Conservation (phyloP, 1,139 yeast genomes). For the Blastobotrys arbuscula region DNA sequence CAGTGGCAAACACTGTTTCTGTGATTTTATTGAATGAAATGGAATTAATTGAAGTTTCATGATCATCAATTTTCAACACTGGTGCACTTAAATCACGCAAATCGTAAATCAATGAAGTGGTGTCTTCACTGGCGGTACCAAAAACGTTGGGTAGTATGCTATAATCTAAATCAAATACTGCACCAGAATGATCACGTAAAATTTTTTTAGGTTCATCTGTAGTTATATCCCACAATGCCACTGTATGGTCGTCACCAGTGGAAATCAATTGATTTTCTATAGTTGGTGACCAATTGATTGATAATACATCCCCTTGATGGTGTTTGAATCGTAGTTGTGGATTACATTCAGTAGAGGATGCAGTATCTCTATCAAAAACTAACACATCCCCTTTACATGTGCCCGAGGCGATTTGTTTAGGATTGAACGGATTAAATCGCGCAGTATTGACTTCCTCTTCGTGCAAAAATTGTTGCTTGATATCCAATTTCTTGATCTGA, state of each 20-base stretch:
- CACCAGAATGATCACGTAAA: constrained; percentile 28
- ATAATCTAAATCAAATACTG: constrained; percentile 42
- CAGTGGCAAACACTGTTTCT: constrained; percentile 57
- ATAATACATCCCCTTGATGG: constrained; percentile 65
- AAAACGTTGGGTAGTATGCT: constrained; percentile 46
- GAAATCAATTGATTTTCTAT: constrained; percentile 42
- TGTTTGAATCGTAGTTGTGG: constrained; percentile 39
- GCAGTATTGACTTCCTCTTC: constrained; percentile 73
- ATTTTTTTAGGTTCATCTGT: constrained; percentile 20
- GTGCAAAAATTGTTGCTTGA: constrained; percentile 40
- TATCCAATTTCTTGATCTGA: constrained; percentile 28
- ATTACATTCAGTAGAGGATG: constrained; percentile 25
- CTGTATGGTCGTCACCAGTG: constrained; percentile 62
- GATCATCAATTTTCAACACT: constrained; percentile 31
- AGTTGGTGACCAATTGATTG: constrained; percentile 58
- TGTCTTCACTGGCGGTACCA: constrained; percentile 74
- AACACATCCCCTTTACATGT: constrained; percentile 67
- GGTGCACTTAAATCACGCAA: constrained; percentile 38
- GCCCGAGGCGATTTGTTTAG: constrained; percentile 64
- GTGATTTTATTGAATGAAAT: constrained; percentile 57
- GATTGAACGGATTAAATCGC: constrained; percentile 69
- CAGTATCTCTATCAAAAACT: constrained; percentile 49
- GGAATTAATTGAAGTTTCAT: constrained; percentile 51
- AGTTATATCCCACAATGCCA: constrained; percentile 64
- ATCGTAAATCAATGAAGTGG: constrained; percentile 64